Evolutionary conservation across 2,329 filamentous ascomycete genomes (phyloP).

Genomic region (Xylariales sp.): DNA sequence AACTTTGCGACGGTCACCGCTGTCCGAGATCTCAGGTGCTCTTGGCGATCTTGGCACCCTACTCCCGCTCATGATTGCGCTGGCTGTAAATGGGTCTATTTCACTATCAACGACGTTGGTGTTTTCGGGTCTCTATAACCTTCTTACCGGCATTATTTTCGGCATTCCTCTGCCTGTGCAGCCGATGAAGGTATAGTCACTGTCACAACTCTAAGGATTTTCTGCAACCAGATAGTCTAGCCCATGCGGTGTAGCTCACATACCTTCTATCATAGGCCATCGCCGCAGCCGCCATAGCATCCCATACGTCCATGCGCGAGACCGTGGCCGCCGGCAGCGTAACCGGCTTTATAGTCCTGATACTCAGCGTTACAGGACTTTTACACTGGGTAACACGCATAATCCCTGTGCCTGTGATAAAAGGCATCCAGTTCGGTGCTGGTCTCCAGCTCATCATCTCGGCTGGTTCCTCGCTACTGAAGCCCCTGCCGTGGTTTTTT

Average conservation of each 20-base stretch:
- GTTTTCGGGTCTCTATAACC: slow-evolving; percentile 84
- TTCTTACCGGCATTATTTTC: slow-evolving; percentile 75
- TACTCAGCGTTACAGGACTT: slow-evolving; percentile 78
- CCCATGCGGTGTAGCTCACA: background rate
- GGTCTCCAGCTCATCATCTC: slow-evolving; percentile 79
- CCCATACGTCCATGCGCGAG: slow-evolving; percentile 60
- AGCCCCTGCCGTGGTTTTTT: slow-evolving; percentile 62
- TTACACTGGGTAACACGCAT: slow-evolving; percentile 67
- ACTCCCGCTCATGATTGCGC: slow-evolving; percentile 72
- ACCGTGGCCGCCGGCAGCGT: slow-evolving; percentile 82
- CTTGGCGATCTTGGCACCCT: slow-evolving; percentile 72
- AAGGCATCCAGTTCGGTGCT: slow-evolving; percentile 91
- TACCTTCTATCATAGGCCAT: slow-evolving; percentile 55
- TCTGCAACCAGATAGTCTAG: too few relatives aligned
- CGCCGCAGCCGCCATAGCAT: slow-evolving; percentile 79
- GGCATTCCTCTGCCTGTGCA: slow-evolving; percentile 89
- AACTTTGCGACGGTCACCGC: slow-evolving; percentile 41
- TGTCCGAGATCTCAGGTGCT: slow-evolving; percentile 80
- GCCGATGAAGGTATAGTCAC: slow-evolving; percentile 61
- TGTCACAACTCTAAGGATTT: background rate
- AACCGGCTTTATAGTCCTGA: slow-evolving; percentile 66
- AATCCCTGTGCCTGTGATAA: slow-evolving; percentile 83
- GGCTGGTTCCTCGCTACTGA: slow-evolving; percentile 65
- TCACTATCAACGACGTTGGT: slow-evolving; percentile 80
- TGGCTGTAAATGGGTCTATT: slow-evolving; percentile 74